phyloP scores from a whole-genome alignment of 108 stramenopile species.

The Fistulifera pelliculosa region DNA sequence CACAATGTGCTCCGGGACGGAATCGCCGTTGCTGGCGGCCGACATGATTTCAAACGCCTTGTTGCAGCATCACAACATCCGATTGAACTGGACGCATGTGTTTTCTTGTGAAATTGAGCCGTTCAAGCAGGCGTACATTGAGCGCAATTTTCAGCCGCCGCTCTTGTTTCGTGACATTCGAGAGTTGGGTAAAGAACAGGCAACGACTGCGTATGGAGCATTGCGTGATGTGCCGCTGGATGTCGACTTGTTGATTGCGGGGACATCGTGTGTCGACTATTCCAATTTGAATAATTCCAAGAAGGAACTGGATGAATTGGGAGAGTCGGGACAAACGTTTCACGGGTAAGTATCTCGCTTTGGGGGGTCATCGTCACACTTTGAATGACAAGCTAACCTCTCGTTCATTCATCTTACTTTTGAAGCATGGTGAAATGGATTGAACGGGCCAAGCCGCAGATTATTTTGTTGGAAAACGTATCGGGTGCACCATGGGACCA shows the following conservation, averaged over 20 bases:
- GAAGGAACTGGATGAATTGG: constrained; percentile 43
- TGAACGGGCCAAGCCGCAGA: constrained; percentile 35
- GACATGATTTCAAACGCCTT: constrained; percentile 34
- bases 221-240: constrained; percentile 18
- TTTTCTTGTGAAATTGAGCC: constrained; percentile 61
- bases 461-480: constrained; percentile 51
- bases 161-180: constrained; percentile 47
- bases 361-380: too few species aligned
- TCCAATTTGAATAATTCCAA: constrained; percentile 21
- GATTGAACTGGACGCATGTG: constrained; percentile 19
- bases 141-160: constrained; percentile 39
- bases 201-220: constrained; percentile 22
- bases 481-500: constrained; percentile 29
- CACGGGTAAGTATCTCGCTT: constrained; percentile 9
- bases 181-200: constrained; percentile 13
- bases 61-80: not conserved
- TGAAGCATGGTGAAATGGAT: constrained; percentile 25
- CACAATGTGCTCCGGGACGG: constrained; percentile 53
- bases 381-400: too few species aligned
- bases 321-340: constrained; percentile 47
- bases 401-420: too few species aligned
- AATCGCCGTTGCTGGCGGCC: constrained; percentile 45
- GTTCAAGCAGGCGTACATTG: constrained; percentile 59
- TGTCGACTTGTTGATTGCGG: constrained; percentile 47
- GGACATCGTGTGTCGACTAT: constrained; percentile 53